Conservation (phyloP, 805 yeast species). For the Hanseniaspora thailandica region DNA sequence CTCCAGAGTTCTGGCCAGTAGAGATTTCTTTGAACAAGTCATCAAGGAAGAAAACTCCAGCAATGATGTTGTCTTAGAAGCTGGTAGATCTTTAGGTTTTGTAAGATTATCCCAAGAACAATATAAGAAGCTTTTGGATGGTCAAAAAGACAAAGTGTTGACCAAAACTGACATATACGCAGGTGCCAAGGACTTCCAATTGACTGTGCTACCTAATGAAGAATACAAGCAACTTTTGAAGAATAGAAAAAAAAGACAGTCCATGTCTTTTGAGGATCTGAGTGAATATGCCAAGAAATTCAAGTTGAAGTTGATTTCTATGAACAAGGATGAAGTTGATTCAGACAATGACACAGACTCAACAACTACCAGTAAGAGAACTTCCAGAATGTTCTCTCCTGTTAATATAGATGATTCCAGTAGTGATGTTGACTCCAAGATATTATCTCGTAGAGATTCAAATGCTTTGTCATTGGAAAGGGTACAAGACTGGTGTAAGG, state of each 20-base stretch:
- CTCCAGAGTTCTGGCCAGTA: conserved; percentile 28
- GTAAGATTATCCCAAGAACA: conserved; percentile 29
- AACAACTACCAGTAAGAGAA: background rate
- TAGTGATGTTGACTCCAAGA: background rate
- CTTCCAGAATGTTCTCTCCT: background rate
- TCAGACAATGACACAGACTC: background rate
- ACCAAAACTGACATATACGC: conserved; percentile 28
- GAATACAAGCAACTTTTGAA: conserved; percentile 33
- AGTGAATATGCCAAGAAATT: conserved; percentile 28
- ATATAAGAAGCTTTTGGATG: conserved; percentile 26
- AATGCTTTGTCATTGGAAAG: background rate
- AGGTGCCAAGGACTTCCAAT: conserved; percentile 33
- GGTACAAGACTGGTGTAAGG: background rate
- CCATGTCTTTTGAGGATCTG: conserved; percentile 26
- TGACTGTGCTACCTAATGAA: conserved; percentile 35
- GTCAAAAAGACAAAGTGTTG: conserved; percentile 25
- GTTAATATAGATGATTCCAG: conserved; percentile 1
- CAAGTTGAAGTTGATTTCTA: conserved; percentile 30
- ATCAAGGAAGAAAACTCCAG: conserved; percentile 22
- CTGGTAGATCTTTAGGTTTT: conserved; percentile 28
- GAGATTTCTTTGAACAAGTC: conserved; percentile 29
- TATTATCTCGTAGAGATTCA: background rate
- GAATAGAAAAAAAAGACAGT: conserved; percentile 21
- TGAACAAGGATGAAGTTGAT: background rate
- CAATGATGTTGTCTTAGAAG: conserved; percentile 26